Evolutionary conservation across 106 monocot species (phyloP), one percentile per base, ranked within the genome.

Genomic region (Acorus gramineus): DNA sequence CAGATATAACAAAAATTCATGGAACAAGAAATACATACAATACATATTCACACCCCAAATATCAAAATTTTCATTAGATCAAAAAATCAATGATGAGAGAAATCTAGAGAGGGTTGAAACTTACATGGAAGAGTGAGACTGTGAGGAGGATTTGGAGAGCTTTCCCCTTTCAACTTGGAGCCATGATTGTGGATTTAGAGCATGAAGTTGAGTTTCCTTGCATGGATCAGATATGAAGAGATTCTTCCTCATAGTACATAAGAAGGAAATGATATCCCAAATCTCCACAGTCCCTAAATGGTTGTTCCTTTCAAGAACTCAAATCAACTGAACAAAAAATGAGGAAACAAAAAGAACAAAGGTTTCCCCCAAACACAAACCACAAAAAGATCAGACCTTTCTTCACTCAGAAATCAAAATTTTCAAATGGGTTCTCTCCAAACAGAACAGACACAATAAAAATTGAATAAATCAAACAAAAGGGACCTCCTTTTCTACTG

Each of bases 101-200:
- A 28, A 28, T 28, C 28, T 28, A 62, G 3, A 65, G 7, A 42
- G 10, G 13, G 14, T 7, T 42, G 50, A 43, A 12, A 68, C 92
- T 84, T 88, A 98, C 98, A 92, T 86, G 44, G 98, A 98, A 69
- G 91, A 91, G 65, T 74, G 66, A 11, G 92, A 70, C 67, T 83
- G 73, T 3, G 83, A 70, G 9, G 85, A 81, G 66, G 77, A 59
- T 54, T 98, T 92, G 11, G 87, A 88, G 3, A 92, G 74, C 68
- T 98, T 98, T 46, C 88, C 98, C 61, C 98, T 79, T 69, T 98
- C 98, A 14, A 98, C 98, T 69, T 98, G 98, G 63, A 98, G 91
- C 98, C 91, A 98, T 63, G 91, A 81, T 55, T 98, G 98, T 46
- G 92, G 98, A 80, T 92, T 88, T 43, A 98, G 71, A n/a, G 73